These are phyloP conservation scores for Aeschynomene evenia DNA, from an alignment of 306 rosid genomes.

Conservation along the genomic window DNA sequence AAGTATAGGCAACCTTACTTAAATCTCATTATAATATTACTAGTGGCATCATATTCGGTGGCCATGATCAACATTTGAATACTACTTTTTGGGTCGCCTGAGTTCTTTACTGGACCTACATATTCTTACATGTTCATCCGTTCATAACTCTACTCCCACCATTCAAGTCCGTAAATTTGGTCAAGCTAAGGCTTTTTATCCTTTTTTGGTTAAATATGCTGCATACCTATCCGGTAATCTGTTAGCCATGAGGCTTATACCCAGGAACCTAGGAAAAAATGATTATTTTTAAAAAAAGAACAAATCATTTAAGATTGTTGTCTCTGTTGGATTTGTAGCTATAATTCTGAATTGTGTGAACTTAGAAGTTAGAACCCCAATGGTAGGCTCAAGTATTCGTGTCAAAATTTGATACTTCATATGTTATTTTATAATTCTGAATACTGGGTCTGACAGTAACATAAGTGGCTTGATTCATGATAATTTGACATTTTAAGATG, in stretches of 20 bases:
- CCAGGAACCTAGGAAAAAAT: background rate
- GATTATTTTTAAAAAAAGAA: too few species aligned
- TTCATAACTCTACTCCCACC: background rate
- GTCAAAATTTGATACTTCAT: slow-evolving; percentile 1
- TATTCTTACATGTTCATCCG: background rate
- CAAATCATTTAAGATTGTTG: background rate
- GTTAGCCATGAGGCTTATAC: background rate
- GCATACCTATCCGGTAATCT: background rate
- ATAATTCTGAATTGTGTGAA: background rate
- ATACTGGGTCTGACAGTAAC: background rate
- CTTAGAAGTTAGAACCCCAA: background rate
- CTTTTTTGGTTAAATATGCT: background rate
- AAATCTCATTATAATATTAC: slow-evolving; percentile 24
- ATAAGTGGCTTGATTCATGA: slow-evolving; percentile 10
- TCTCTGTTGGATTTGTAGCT: background rate
- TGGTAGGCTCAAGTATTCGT: slow-evolving; percentile 1
- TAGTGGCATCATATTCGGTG: slow-evolving; percentile 34
- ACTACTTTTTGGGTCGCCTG: background rate
- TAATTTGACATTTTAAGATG: background rate
- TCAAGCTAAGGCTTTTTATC: background rate
- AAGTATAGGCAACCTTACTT: slow-evolving; percentile 19
- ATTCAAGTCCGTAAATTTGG: background rate
- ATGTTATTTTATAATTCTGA: background rate
- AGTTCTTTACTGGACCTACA: background rate
- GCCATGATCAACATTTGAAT: slow-evolving; percentile 30